Base-by-base conservation (phyloP, 345 rosid species). In the Salix koriyanagi region DNA sequence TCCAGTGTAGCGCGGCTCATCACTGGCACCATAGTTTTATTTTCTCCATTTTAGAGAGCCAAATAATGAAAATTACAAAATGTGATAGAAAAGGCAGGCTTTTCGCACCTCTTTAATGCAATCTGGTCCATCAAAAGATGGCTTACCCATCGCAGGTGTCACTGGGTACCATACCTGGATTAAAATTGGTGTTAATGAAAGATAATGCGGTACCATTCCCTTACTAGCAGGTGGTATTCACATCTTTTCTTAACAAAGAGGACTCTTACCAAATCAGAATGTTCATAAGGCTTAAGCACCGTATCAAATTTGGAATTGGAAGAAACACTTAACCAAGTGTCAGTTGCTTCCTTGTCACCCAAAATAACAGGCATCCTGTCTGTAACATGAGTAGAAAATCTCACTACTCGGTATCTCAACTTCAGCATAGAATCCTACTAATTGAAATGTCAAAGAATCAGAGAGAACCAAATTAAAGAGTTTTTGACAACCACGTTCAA, bases 331-430 rank as follows among this genome's bases (percentile, higher is more conserved):
- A 95, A 81, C 99, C 97, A 95, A 32, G 83, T 78, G 72, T 91
- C 94, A 4, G 81, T 73, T 36, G 92, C 89, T 75, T 65, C 91
- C 85, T 91, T 89, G 79, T 88, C 90, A 42, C 91, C 91, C 67
- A 95, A 83, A 79, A 95, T 90, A 56, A 93, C 91, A 28, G 98
- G 99, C 96, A 95, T 95, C 88, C 99, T 86, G 79, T 93, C 98
- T 93, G 65, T 61, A 70, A 54, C 64, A 78, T 14, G 60, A 68
- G 62, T 19, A 26, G 37, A 65, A 70, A 50, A 16, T 15, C 65
- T 65, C 25, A 80, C 52, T 25, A 36, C 13, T 1, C 7, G 60
- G 30, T 21, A 50, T 39, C 76, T 56, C 36, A 36, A 48, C 54
- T 66, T 74, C 16, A 60, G 69, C 71, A 73, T 71, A 44, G 15